Evolutionary conservation across 2,329 filamentous ascomycete species (phyloP), one percentile per base, ranked within the genome.

Genomic region (Trichoderma cornu-damae): DNA sequence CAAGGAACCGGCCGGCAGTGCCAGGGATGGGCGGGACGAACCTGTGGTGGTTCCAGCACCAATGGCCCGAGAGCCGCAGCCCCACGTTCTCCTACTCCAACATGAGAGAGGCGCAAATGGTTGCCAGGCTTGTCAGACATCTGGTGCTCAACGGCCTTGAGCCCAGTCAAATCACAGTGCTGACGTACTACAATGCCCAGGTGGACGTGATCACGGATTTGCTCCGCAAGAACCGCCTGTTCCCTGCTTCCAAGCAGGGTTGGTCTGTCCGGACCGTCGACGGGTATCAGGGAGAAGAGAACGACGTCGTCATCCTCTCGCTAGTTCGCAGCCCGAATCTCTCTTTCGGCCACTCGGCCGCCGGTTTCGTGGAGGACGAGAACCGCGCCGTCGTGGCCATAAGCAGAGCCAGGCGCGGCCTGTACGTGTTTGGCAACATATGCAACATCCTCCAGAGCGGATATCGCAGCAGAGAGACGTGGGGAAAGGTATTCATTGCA

Each of bases 121-220:
- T 96, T 28, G 80, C 85, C 0, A 79, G 78, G 0, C 88, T 96
- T 62, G 85, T 86, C 61, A 74, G 82, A 24, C 88, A 96, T 65
- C 80, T 96, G 0, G 69, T 86, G 1, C 73, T 83, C 59, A 93
- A 92, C 61, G 86, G 86, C 0, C 73, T 86, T 1, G 64, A 73
- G 0, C 68, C 80, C 0, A 68, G 73, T 0, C 77, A 86, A 5
- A 91, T 96, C 57, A 96, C 90, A 0, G 75, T 96, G 3, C 71
- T 96, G 49, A 93, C 90, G 0, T 96, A 94, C 67, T 96, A 96
- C 75, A 90, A 89, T 42, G 91, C 89, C 0, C 92, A 96, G 67
- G 79, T 86, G 43, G 87, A 87, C 62, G 72, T 78, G 2, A 77
- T 96, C 2, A 64, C 84, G 0, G 75, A 73, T 12, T 69, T 73